Base-by-base conservation (phyloP, 352 stramenopile species). In the Thalassiosira exigua region DNA sequence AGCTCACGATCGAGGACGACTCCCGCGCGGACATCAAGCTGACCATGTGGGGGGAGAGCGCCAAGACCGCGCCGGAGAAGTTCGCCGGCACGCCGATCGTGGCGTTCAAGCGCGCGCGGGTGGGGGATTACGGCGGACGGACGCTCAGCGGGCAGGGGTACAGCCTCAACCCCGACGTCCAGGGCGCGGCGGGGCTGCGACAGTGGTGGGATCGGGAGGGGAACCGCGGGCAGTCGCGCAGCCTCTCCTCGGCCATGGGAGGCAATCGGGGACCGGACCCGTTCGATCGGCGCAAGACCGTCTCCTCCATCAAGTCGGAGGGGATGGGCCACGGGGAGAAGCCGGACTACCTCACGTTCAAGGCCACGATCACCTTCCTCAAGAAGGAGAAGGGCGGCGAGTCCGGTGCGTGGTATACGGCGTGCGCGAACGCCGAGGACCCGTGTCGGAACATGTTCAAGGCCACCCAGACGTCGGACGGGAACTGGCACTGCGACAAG, bases 1-100 rank as follows among this genome's bases (percentile, higher is more conserved):
- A 99, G 62, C 90, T 99, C 33, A 95, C 91, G 24, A 71, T 99
- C 19, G 92, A 98, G 21, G 97, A 99, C 81, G 96, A 98, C 87
- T 97, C 95, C 27, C 94, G 95, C 41, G 94, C 95, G 41, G 96
- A 99, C 80, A 96, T 99, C 69, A 97, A 94, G 77, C 90, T 97
- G 62, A 99, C 97, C 12, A 86, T 99, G 74, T 99, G 97, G 97
- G 98, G 98, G 42, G 94, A 98, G 7, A 60, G 70, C 14, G 93
- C 92, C 2, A 17, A 79, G 50, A 75, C 77, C 41, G 79, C 83
- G 9, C 59, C 65, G 30, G 68, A 59, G 85, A 72, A 85, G 29
- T 96, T 90, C 80, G 95, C 88, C 74, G 84, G 93, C 32, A 95
- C 96, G 68, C 96, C 98, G 59, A 93, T 98, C 4, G 86, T 98